Base-by-base conservation (phyloP, 2,329 filamentous ascomycete genomes). In the Ascochyta rabiei region DNA sequence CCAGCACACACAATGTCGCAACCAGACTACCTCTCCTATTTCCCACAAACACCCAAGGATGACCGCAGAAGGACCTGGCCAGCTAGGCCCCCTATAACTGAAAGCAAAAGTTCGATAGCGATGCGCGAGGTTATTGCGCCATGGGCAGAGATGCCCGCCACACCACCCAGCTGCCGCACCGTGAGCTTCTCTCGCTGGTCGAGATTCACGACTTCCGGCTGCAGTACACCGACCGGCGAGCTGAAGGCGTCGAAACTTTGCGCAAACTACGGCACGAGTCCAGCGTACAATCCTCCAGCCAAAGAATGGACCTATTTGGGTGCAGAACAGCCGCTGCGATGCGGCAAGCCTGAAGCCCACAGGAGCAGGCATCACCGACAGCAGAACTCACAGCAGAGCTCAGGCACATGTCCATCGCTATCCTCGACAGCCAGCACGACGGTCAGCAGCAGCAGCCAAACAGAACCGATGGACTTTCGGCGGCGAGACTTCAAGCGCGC, bases 211-310 rank as follows among this genome's bases (percentile, higher is more conserved):
- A 28, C 55, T 12, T 48, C 52, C 2, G 26, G 35, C 6, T 18
- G 23, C 15, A 48, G 30, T 34, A 53, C 50, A 37, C 55, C 62
- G 3, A 49, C 15, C 5, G 63, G 62, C 9, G 59, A 60, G 16
- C 57, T 69, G 42, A 67, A 61, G 30, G 61, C 60, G 12, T 68
- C 66, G 4, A 48, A 53, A 26, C 47, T 70, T 2, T 70, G 63
- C 54, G 48, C 45, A n/a, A 56, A 54, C 30, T 42, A 48, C 30
- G 63, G 57, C 6, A 63, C 59, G 9, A 60, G 53, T 12, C 52
- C 56, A 16, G 42, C 37, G 10, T 70, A 61, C 54, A 54, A 61
- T 28, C 67, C 66, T 7, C 66, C 67, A 24, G 43, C 48, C 4
- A 42, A 47, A 6, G 67, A 70, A 31, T 59, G 63, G 54, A 49